Evolutionary conservation across 2,329 filamentous ascomycete genomes (phyloP).

Genomic region (Penicillium aurantiogriseum): DNA sequence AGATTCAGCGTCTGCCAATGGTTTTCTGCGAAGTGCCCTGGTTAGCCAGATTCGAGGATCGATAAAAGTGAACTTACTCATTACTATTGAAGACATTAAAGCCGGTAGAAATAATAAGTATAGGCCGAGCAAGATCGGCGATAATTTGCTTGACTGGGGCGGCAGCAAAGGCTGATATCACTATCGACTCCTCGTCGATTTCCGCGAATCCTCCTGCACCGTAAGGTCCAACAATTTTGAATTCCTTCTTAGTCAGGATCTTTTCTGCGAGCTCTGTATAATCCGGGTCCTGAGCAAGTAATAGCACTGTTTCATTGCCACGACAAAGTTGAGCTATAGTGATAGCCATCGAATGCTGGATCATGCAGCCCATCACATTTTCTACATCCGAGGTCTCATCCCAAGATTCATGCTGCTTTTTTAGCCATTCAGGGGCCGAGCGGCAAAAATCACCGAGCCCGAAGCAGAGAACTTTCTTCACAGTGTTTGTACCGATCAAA

Average conservation of each 20-base stretch:
- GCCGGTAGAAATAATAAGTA: constrained; percentile 22
- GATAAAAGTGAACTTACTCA: constrained; percentile 19
- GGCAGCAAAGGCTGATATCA: constrained; percentile 21
- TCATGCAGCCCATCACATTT: constrained; percentile 16
- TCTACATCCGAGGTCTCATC: constrained; percentile 15
- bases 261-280: constrained; percentile 19
- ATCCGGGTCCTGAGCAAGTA: constrained; percentile 20
- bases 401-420: constrained; percentile 16
- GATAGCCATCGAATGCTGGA: constrained; percentile 24
- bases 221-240: constrained; percentile 19
- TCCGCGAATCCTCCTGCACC: constrained; percentile 22
- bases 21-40: constrained; percentile 14
- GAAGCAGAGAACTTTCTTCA: constrained; percentile 22
- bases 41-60: constrained; percentile 17
- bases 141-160: constrained; percentile 24
- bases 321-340: constrained; percentile 22
- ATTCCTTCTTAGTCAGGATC: constrained; percentile 17
- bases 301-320: constrained; percentile 15
- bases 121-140: constrained; percentile 21
- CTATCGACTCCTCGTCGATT: constrained; percentile 22
- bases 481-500: constrained; percentile 13
- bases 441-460: constrained; percentile 24
- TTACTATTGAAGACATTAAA: constrained; percentile 17
- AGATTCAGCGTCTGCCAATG: constrained; percentile 22
- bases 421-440: constrained; percentile 20